Base-by-base conservation (phyloP, 495 filamentous ascomycete species). In the Podospora sp. region DNA sequence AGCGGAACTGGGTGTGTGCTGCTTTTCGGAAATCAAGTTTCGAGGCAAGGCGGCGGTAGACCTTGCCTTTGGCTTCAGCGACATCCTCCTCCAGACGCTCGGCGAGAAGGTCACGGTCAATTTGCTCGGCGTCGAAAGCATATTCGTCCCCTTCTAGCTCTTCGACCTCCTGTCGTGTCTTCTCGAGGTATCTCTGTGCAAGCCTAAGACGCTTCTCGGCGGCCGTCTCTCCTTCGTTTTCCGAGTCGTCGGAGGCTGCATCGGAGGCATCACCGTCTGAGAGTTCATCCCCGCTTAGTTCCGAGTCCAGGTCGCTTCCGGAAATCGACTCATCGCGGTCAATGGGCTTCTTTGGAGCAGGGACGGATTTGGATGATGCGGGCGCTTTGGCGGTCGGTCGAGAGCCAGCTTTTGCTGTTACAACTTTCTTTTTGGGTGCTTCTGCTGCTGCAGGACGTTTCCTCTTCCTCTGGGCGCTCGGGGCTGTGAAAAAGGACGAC, bases 141-240 rank as follows among this genome's bases (percentile, higher is more conserved):
- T 82, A 84, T 29, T 79, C 79, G 73, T 74, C 73, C 2, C 40
- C 40, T 14, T 46, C 40, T 25, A 72, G 66, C 56, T 72, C 26
- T 24, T 74, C 73, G 26, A 96, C 91, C 74, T 97, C 93, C 60
- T 91, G 85, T 59, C 88, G 84, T 60, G 97, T 89, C 74, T 96
- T 97, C 20, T 96, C 91, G 55, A 99, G 83, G 76, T 98, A 98
- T 69, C 91, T 89, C 80, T 97, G 92, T 9, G 95, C 95, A 40
- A 99, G 86, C 71, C 94, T 89, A 71, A 97, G 77, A 65, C 95
- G 86, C 76, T 91, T 89, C 72, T 97, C 92, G 65, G 91, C 92
- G 2, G 89, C 92, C 14, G 95, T 98, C 79, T 97, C 96, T 51
- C 81, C 86, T 26, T 82, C 84, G 14, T 79, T 79, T n/a, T 85